Evolutionary conservation across 179 eudicot genomes (phyloP).

Genomic region (Drosera spatulata): DNA sequence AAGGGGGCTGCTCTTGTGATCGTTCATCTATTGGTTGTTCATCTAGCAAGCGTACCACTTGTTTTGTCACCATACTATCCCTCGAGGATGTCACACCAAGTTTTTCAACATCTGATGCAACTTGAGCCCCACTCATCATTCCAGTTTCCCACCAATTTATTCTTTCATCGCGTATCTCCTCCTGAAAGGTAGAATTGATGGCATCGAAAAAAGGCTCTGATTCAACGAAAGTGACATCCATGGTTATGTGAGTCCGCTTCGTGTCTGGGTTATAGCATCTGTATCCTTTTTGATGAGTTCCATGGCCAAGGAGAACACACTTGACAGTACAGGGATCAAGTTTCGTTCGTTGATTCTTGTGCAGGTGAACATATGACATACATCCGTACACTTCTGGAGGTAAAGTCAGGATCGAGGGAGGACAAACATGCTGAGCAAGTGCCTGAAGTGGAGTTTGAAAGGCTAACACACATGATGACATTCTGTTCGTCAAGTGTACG

Average conservation of each 20-base stretch:
- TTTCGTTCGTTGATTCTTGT: neutral
- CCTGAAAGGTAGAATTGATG: too few relatives aligned
- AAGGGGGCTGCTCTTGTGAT: too few relatives aligned
- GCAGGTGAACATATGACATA: neutral
- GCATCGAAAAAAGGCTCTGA: neutral
- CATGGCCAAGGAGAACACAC: neutral
- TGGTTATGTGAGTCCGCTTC: neutral
- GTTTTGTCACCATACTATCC: too few relatives aligned
- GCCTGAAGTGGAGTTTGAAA: neutral
- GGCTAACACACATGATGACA: neutral
- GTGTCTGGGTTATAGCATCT: conserved; percentile 1
- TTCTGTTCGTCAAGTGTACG: neutral
- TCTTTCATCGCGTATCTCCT: too few relatives aligned
- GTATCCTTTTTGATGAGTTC: neutral
- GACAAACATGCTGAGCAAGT: neutral
- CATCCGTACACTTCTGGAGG: conserved; percentile 3
- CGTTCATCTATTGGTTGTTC: too few relatives aligned
- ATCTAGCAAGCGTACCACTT: too few relatives aligned
- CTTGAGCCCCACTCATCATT: too few relatives aligned
- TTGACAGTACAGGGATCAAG: neutral
- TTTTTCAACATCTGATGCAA: too few relatives aligned
- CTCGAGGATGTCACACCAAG: too few relatives aligned
- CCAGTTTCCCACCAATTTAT: too few relatives aligned
- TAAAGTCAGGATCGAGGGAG: neutral
- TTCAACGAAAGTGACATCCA: conserved; percentile 5